Conservation (phyloP, 2,329 filamentous ascomycete genomes). For the Phyllosticta citrichinensis region DNA sequence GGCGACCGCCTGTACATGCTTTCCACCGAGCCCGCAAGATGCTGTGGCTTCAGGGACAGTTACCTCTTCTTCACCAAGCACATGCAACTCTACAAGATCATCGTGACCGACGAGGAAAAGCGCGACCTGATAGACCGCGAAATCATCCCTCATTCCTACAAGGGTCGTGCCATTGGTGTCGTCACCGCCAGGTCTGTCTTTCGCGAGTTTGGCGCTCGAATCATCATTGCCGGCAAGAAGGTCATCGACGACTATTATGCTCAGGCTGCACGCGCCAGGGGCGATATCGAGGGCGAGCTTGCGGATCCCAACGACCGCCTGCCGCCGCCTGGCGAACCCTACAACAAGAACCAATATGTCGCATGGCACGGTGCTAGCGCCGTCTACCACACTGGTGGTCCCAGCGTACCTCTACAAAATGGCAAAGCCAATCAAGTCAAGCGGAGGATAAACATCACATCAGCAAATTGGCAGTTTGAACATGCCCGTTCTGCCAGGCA, state of each 20-base stretch:
- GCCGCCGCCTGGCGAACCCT: constrained; percentile 66
- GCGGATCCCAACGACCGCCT: constrained; percentile 82
- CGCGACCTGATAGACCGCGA: constrained; percentile 89
- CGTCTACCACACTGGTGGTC: constrained; percentile 79
- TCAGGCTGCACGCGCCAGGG: constrained; percentile 61
- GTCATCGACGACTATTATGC: constrained; percentile 87
- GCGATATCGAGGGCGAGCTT: constrained; percentile 76
- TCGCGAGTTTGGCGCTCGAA: constrained; percentile 88
- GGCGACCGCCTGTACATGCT: constrained; percentile 91
- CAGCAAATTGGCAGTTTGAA: constrained; percentile 93
- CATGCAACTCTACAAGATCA: constrained; percentile 92
- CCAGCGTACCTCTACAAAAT: constrained; percentile 62
- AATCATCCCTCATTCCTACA: constrained; percentile 96
- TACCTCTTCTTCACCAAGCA: constrained; percentile 99
- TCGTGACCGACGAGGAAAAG: constrained; percentile 96
- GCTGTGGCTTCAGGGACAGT: constrained; percentile 93
- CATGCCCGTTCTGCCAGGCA: constrained; percentile 87
- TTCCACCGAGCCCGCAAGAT: constrained; percentile 92
- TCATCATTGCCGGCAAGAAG: constrained; percentile 81
- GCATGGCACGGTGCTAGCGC: constrained; percentile 96
- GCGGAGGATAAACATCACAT: constrained; percentile 77
- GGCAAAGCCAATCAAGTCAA: constrained; percentile 69
- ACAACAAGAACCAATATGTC: constrained; percentile 98
- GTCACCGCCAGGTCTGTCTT: constrained; percentile 95
- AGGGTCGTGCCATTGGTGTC: constrained; percentile 92